Evolutionary conservation across 2,329 filamentous ascomycete species (phyloP), one percentile per base, ranked within the genome.

Genomic region (Trichoderma brevicompactum): DNA sequence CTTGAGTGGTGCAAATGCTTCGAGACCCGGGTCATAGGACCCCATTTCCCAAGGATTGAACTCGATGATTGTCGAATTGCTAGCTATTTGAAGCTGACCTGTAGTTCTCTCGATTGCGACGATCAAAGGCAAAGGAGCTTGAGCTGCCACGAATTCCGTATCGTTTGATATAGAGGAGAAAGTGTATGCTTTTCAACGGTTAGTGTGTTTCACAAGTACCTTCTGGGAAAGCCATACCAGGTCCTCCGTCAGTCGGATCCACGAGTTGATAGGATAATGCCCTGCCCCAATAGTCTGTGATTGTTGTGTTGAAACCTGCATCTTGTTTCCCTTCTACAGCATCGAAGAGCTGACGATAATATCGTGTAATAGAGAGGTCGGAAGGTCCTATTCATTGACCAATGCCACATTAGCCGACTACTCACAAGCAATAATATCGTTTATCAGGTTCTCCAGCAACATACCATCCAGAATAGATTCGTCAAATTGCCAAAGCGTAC

Each of bases 201-300:
- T 36, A 67, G 64, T 12, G 13, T 28, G 10, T 19, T 41, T 17
- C 15, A 32, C 1, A 0, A 10, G 4, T 13, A 1, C n/a, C 13
- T 17, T 5, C 5, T n/a, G 6, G 19, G 13, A 10, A 15, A 9
- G 2, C 9, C 64, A 34, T 69, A 70, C 70, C 82, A 17, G 88
- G 85, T 1, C 90, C 92, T 36, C 92, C 92, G 67, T 89, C 78
- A 0, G 81, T 83, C 9, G 85, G 88, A 73, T 93, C 90, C 72
- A 95, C 85, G 38, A 96, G 83, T 76, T 95, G 92, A 76, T 89
- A 94, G 2, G 88, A 88, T 32, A 95, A 81, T 5, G 89, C 89
- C 53, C 92, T 86, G 19, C 89, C 90, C 88, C 92, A 94, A 74
- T 92, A 91, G 77, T 96, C 92, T 0, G 92, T 95, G 62, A 95